Base-by-base conservation (phyloP, 2,329 filamentous ascomycete genomes). In the Hirsutella minnesotensis region DNA sequence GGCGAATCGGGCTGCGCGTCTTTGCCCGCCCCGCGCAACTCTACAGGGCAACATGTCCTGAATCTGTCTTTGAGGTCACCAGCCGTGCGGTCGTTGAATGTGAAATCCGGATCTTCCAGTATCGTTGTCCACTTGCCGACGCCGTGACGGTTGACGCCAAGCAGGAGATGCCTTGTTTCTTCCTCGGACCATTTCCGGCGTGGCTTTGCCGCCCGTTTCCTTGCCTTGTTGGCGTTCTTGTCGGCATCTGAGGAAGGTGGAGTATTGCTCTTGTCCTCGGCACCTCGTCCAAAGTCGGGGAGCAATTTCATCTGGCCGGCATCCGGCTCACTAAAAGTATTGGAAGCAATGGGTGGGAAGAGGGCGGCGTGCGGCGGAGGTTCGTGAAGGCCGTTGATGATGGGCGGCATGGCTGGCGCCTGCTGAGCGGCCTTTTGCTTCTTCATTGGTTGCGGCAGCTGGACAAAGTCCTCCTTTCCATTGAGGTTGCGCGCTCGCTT, bases 61-160 rank as follows among this genome's bases (percentile, higher is more conserved):
- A 81, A 82, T 12, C 79, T 68, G 55, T 82, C 78, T 55, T 82
- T 82, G 40, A 82, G 56, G 52, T 82, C 78, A 9, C 75, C 75
- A 4, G 77, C 75, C 2, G 72, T 75, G 45, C 79, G 70, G 15
- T 68, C 69, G 51, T 79, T 77, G 60, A 82, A 82, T 10, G 58
- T 66, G 53, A 79, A 82, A 35, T 70, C 70, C 0, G 69, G 58
- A 46, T 82, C 79, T 40, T 79, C 75, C 20, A 81, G 60, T 27
- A 82, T 82, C 44, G 67, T 73, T 9, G 75, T 79, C 78, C 78
- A 82, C 51, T 75, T 77, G 31, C 78, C 79, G 9, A 82, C 72
- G 1, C 79, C 79, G 52, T 82, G 70, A 27, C 74, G 72, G 51
- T 70, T 70, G 22, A 81, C 78, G 0, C 77, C 78, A 3, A 79